Conservation (phyloP, 805 yeast genomes). For the Barnettozyma pratensis region DNA sequence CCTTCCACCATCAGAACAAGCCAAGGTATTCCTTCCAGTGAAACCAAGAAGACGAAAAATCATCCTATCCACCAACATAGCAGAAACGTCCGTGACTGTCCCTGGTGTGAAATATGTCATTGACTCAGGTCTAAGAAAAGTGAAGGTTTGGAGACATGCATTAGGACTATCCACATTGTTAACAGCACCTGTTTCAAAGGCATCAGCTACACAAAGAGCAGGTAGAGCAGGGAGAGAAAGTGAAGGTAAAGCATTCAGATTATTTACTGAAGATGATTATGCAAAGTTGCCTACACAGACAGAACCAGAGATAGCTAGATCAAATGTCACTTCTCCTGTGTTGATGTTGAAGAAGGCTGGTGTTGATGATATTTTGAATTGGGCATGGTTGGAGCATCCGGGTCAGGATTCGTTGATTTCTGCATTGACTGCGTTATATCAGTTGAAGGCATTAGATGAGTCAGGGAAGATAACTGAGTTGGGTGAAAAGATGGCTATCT, state of each 20-base stretch:
- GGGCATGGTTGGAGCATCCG: conserved; percentile 94
- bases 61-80: conserved; percentile 90
- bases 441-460: conserved; percentile 75
- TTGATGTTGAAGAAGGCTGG: conserved; percentile 79
- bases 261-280: conserved; percentile 74
- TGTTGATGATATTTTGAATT: conserved; percentile 74
- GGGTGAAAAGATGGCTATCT: conserved; percentile 81
- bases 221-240: conserved; percentile 99
- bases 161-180: conserved; percentile 88
- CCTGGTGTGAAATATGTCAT: conserved; percentile 91
- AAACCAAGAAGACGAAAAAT: conserved; percentile 73
- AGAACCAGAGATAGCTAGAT: conserved; percentile 88
- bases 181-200: conserved; percentile 89
- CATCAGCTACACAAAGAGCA: conserved; percentile 90
- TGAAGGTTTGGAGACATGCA: conserved; percentile 91
- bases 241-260: conserved; percentile 82
- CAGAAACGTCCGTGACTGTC: conserved; percentile 96
- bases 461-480: conserved; percentile 68
- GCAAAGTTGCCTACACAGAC: conserved; percentile 64
- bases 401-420: conserved; percentile 69
- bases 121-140: conserved; percentile 89
- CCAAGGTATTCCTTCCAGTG: conserved; percentile 66
- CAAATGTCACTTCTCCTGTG: conserved; percentile 81
- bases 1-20: conserved; percentile 78
- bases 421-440: conserved; percentile 73